Conservation (phyloP, 305 asterid genomes). For the Fraxinus albicans region DNA sequence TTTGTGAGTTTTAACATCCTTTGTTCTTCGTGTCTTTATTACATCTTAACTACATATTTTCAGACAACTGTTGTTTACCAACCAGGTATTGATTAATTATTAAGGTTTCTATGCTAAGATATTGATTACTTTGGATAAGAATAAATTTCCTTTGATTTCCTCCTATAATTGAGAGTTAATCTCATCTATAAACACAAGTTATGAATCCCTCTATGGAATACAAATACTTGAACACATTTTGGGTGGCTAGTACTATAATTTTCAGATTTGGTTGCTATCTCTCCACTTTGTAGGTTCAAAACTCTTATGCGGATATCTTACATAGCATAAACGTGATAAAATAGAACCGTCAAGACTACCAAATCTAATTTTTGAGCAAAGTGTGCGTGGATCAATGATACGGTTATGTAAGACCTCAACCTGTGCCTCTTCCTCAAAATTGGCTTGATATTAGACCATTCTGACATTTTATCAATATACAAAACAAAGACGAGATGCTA, state of each 20-base stretch:
- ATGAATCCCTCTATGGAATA: neutral
- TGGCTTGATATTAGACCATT: too few relatives aligned
- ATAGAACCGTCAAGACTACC: too few relatives aligned
- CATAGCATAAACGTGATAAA: too few relatives aligned
- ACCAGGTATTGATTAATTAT: neutral
- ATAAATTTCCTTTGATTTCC: neutral
- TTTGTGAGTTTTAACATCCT: neutral
- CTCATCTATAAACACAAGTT: neutral
- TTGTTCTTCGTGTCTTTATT: neutral
- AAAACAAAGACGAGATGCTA: too few relatives aligned
- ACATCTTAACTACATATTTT: neutral
- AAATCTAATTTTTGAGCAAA: too few relatives aligned
- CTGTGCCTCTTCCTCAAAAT: too few relatives aligned
- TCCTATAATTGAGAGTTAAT: neutral
- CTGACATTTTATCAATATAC: too few relatives aligned
- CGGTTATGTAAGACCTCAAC: too few relatives aligned
- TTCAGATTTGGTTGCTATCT: neutral
- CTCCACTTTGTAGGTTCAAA: neutral
- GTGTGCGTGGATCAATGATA: too few relatives aligned
- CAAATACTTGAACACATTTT: neutral
- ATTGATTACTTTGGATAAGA: neutral
- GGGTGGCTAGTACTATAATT: neutral
- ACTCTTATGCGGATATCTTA: neutral
- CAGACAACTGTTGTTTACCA: neutral
- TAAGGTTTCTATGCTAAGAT: neutral